Base-by-base conservation (phyloP, 768 basidiomycete genomes). In the Mycena olivaceomarginata region DNA sequence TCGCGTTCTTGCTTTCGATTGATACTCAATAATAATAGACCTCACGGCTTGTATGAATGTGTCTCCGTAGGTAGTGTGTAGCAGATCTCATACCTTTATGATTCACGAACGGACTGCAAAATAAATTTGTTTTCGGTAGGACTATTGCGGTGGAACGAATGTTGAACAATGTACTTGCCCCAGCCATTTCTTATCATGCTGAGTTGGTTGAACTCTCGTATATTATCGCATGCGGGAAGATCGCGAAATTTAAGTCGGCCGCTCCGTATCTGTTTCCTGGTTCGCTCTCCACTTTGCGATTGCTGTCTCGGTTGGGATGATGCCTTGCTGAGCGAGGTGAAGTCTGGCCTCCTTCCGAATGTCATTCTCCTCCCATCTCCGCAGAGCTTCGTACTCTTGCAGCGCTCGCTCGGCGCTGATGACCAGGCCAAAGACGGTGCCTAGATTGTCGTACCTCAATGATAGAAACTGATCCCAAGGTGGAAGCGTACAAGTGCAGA, bases 271-370 rank as follows among this genome's bases (percentile, higher is more conserved):
- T 39, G 10, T 4, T 45, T 31, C n/a, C 20, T 46, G 56, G 15
- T 45, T 45, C 77, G 85, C 79, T 89, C 87, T 72, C 96, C 96
- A 98, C 83, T 92, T 93, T 43, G 92, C 88, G 43, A 97, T 97
- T 77, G 95, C 96, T 11, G 94, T 92, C 84, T 98, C 96, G 9
- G 96, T 97, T 2, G 92, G 92, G 69, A 97, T 90, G 59, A 95
- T 87, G 37, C 96, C 96, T 75, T 91, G 91, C 51, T 92, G 89
- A 20, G 94, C 92, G 63, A 98, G 90, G 71, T 96, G 95, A 45
- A 93, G 87, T 56, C 94, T 89, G 12, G 96, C 96, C 83, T 95
- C 89, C 67, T 91, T 89, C 48, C 96, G 92, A 51, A 97, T 85
- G 16, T 88, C 85, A 77, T 94, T 92, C 82, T 97, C 96, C 72